A percentile compares a stretch with the other conserved stretches of the same genome.
phyloP scores from a whole-genome alignment of 176 grass and related monocot genomes.

The Elaeis guineensis region DNA sequence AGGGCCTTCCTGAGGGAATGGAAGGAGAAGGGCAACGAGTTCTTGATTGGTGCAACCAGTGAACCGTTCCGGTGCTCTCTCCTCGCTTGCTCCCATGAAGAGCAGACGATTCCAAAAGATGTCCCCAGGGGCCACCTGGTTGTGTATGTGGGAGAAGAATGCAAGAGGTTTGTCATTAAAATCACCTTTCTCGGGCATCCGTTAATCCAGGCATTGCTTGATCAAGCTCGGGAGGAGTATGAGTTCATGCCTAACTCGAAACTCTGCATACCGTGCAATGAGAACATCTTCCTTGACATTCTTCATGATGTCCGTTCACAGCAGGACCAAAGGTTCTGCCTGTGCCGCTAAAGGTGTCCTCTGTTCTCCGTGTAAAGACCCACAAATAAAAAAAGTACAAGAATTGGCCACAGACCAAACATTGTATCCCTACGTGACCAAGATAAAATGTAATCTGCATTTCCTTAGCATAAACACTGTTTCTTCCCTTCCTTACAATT shows the following conservation, averaged over 20 bases:
- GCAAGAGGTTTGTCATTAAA: slow-evolving; percentile 7
- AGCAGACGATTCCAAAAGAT: slow-evolving; percentile 3
- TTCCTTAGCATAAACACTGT: too few species aligned
- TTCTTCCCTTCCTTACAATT: too few species aligned
- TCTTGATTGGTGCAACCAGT: not conserved
- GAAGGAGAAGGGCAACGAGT: not conserved
- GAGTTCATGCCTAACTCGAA: not conserved
- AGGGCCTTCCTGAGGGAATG: not conserved
- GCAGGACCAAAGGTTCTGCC: slow-evolving; percentile 1
- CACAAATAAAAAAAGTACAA: too few species aligned
- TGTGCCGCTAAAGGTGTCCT: not conserved
- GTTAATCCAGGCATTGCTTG: slow-evolving; percentile 5
- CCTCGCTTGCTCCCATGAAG: not conserved
- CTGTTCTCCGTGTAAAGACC: too few species aligned
- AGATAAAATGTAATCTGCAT: too few species aligned
- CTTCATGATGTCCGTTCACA: slow-evolving; percentile 6
- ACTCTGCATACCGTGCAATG: slow-evolving; percentile 12
- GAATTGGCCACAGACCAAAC: too few species aligned
- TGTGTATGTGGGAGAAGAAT: slow-evolving; percentile 13
- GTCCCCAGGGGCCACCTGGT: slow-evolving; percentile 7
- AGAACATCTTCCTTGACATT: slow-evolving; percentile 5
- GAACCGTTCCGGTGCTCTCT: not conserved
- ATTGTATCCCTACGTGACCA: too few species aligned
- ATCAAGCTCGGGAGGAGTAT: slow-evolving; percentile 18
- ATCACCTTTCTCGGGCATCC: slow-evolving; percentile 12